phyloP scores from a whole-genome alignment of 495 filamentous ascomycete species.

The Xylaria palmicola region DNA sequence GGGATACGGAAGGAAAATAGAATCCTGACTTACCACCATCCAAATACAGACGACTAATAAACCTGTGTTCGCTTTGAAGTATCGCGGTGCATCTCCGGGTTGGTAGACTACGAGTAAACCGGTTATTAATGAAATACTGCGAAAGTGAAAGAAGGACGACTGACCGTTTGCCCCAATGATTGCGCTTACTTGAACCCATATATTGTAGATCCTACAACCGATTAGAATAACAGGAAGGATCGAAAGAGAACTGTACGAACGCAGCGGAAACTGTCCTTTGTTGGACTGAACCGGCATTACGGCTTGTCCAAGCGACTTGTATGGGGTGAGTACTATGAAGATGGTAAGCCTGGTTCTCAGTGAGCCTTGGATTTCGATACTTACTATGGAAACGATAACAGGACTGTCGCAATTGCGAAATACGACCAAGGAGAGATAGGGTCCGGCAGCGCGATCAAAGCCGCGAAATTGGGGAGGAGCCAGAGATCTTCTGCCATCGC shows the following conservation, averaged over 20 bases:
- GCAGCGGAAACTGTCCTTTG: constrained; percentile 29
- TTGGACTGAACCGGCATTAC: constrained; percentile 29
- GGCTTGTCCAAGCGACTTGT: constrained; percentile 30
- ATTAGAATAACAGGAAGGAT: constrained; percentile 7
- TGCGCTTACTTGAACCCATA: constrained; percentile 32
- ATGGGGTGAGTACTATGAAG: constrained; percentile 27
- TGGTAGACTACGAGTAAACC: constrained; percentile 22
- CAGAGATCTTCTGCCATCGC: constrained; percentile 33
- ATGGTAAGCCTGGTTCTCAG: background rate
- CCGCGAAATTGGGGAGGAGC: constrained; percentile 26
- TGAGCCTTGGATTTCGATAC: background rate
- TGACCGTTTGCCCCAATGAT: constrained; percentile 29
- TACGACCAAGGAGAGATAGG: constrained; percentile 25
- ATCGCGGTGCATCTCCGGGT: constrained; percentile 24
- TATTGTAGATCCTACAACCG: constrained; percentile 21
- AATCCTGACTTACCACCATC: constrained; percentile 26
- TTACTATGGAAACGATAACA: constrained; percentile 30
- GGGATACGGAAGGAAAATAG: background rate
- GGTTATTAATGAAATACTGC: background rate
- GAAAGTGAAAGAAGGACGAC: background rate
- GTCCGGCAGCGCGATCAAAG: constrained; percentile 22
- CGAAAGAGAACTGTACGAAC: constrained; percentile 10
- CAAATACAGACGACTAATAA: constrained; percentile 29
- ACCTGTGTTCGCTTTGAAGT: constrained; percentile 28
- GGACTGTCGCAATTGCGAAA: constrained; percentile 28